Conservation (phyloP, 2,329 filamentous ascomycete species). For the Phialophora macrospora region DNA sequence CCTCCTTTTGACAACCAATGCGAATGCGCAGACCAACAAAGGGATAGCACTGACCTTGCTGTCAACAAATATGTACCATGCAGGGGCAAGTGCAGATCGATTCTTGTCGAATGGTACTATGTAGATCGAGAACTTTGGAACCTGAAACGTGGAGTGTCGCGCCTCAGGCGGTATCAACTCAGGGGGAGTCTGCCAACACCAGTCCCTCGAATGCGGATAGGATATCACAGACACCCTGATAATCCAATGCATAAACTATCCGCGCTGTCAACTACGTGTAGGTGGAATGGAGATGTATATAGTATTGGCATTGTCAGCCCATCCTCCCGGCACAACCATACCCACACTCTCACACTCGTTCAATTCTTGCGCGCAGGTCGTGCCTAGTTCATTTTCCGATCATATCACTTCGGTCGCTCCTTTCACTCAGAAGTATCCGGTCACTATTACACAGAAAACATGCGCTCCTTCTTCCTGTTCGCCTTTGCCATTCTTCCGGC, state of each 20-base stretch:
- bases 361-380: slow-evolving; percentile 29
- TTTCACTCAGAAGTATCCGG: slow-evolving; percentile 2
- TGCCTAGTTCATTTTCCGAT: slow-evolving; percentile 17
- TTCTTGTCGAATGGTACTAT: slow-evolving; percentile 15
- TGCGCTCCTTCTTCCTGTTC: slow-evolving; percentile 13
- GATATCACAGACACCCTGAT: slow-evolving; percentile 28
- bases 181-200: slow-evolving; percentile 16
- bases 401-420: slow-evolving; percentile 1
- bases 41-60: not conserved
- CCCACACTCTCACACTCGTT: slow-evolving; percentile 16
- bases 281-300: slow-evolving; percentile 1
- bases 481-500: slow-evolving; percentile 21
- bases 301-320: not conserved
- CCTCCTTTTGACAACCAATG: slow-evolving; percentile 1
- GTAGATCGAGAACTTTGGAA: slow-evolving; percentile 9
- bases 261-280: slow-evolving; percentile 1
- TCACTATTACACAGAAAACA: slow-evolving; percentile 17
- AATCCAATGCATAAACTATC: slow-evolving; percentile 10
- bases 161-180: slow-evolving; percentile 7
- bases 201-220: slow-evolving; percentile 29
- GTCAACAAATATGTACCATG: slow-evolving; percentile 4
- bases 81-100: slow-evolving; percentile 17
- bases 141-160: slow-evolving; percentile 21
- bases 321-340: not conserved
- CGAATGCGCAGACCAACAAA: not conserved